These are phyloP conservation scores for Schrenkiella parvula DNA, from an alignment of 345 rosid genomes.

Conservation along the genomic window DNA sequence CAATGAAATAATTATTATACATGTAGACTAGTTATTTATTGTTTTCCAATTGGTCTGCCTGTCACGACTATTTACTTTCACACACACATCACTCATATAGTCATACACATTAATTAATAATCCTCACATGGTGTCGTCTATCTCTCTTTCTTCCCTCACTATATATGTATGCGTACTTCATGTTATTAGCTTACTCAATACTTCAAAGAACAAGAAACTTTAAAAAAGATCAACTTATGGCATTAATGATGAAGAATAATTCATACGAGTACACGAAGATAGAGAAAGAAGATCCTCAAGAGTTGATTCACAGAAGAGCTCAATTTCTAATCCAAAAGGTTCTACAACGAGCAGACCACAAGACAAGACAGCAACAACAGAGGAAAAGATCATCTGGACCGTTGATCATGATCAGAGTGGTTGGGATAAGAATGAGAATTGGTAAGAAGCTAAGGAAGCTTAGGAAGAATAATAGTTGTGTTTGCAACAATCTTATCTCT, in stretches of 20 bases:
- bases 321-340: slow-evolving; percentile 76
- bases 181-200: slow-evolving; percentile 15
- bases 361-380: slow-evolving; percentile 7
- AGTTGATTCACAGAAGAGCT: slow-evolving; percentile 57
- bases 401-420: slow-evolving; percentile 49
- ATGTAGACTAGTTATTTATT: background rate
- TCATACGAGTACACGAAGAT: slow-evolving; percentile 52
- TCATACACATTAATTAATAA: slow-evolving; percentile 16
- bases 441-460: slow-evolving; percentile 65
- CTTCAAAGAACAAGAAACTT: slow-evolving; percentile 19
- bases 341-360: slow-evolving; percentile 46
- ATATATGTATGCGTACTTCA: slow-evolving; percentile 8
- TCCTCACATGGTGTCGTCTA: slow-evolving; percentile 25
- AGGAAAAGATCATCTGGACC: slow-evolving; percentile 39
- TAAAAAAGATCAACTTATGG: background rate
- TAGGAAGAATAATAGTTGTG: slow-evolving; percentile 42
- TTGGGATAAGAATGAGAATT: slow-evolving; percentile 55
- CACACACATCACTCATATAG: slow-evolving; percentile 1
- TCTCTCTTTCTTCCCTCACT: background rate
- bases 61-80: background rate
- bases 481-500: slow-evolving; percentile 25
- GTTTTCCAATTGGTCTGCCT: background rate
- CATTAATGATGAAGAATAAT: slow-evolving; percentile 22
- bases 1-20: background rate
- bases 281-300: slow-evolving; percentile 73